Evolutionary conservation across 163 green algal species (phyloP), one percentile per base, ranked within the genome.

Genomic region (Scenedesmus sp.): DNA sequence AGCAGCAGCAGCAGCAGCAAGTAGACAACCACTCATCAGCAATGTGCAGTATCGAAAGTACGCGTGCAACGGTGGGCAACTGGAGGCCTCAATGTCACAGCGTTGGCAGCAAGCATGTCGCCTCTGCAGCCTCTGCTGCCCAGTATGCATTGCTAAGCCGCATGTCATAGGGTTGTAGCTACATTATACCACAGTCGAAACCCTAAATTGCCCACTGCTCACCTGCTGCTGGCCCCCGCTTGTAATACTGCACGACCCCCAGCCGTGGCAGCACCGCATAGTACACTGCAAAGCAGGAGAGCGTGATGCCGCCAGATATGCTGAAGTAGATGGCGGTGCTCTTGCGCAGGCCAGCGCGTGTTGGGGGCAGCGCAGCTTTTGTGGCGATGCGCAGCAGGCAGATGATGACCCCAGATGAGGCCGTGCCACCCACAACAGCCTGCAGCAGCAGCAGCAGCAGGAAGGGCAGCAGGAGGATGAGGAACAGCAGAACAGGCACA

Each of bases 391-490:
- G 94, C 87, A 98, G 86, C 20, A 97, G 52, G 57, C 93, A 97
- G 2, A 98, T 93, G 54, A 97, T 84, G 34, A 98, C 86, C 20
- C 97, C 97, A 4, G 95, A 97, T 23, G 85, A 93, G 12, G 94
- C 94, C 1, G 97, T 99, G 13, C 97, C 97, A 1, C 82, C 92
- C 20, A 97, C 94, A 3, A 97, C 66, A 1, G 97, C 96, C 93
- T 98, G 74, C 84, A 56, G n/a, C n/a, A 91, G n/a, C 12, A 56
- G 9, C 8, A 85, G 52, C 16, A 73, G 34, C 10, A 76, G 26
- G 15, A 18, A 1, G 0, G 1, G 9, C n/a, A 18, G 66, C 3
- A 26, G 16, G 12, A 18, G 66, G 66, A 18, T 46, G 34, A 46
- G 34, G 34, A 46, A 1, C 82, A 87, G 82, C 84, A 89, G 56